These are phyloP conservation scores for Furcasterigmium sp. DNA, from an alignment of 2,329 filamentous ascomycete genomes.

Conservation along the genomic window DNA sequence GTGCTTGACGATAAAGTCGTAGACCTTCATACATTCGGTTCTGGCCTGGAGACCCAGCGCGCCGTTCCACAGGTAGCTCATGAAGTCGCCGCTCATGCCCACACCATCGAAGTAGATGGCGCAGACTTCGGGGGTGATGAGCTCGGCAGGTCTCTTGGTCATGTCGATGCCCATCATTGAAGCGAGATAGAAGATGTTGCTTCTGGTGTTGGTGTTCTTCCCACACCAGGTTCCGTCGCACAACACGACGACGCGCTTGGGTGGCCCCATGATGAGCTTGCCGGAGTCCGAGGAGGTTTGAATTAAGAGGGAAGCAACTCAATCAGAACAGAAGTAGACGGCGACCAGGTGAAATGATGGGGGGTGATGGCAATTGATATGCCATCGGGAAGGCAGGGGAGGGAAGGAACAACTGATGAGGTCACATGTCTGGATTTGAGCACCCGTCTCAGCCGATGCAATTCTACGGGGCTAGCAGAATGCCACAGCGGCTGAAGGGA, in stretches of 20 bases:
- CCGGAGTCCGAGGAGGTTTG: no score
- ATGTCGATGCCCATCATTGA: conserved; percentile 10
- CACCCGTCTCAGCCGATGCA: no score
- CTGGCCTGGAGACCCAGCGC: conserved; percentile 3
- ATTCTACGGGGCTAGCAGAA: no score
- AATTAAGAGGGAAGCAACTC: no score
- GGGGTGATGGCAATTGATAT: no score
- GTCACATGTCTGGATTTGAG: no score
- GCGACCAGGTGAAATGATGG: no score
- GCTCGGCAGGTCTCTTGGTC: neutral
- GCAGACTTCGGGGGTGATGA: neutral
- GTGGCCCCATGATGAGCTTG: neutral
- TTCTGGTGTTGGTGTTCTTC: conserved; percentile 10
- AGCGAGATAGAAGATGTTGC: conserved; percentile 12
- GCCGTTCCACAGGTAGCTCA: conserved; percentile 12
- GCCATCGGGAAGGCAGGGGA: no score
- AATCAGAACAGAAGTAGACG: no score
- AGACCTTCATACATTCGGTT: conserved; percentile 10
- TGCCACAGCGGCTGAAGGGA: no score
- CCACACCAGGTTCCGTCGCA: conserved; percentile 14
- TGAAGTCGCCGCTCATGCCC: conserved; percentile 3
- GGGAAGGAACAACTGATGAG: no score
- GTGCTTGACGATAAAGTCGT: conserved; percentile 9
- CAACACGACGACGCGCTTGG: conserved; percentile 5
- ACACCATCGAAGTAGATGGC: conserved; percentile 4